Evolutionary conservation across 2,329 filamentous ascomycete genomes (phyloP), one percentile per base, ranked within the genome.

Genomic region (Periconia sp.): DNA sequence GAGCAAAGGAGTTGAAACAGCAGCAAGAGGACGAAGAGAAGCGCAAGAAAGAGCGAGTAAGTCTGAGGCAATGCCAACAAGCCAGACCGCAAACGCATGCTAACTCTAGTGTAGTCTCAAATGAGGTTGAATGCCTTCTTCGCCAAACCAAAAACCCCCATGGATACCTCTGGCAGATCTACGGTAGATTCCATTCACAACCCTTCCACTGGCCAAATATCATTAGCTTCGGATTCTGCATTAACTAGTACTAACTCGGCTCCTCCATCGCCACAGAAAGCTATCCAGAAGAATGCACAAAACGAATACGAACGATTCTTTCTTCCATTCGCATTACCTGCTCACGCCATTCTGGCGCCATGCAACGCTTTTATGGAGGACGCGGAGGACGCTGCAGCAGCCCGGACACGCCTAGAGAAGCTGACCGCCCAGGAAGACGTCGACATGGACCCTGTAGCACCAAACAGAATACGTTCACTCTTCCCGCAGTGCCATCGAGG

Each of bases 271-370:
- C 65, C 60, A 46, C 64, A 68, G 66, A 70, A 65, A 36, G 37
- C 40, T 2, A 51, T 61, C 15, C 52, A 49, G 12, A 59, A 61
- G 35, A 70, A 66, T 40, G 55, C 55, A 8, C 56, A 69, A 17
- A 69, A 67, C 5, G 74, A 77, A 47, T 73, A 75, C 46, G 54
- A 87, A 13, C 84, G 83, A 54, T 75, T 79, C 24, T 97, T 97
- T 60, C 80, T 90, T 22, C 85, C 88, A 0, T 97, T 96, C 67
- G 92, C 87, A 50, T 63, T 94, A 32, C 87, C 89, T 45, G 78
- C 84, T 3, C 80, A 89, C 59, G 87, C 89, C 1, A 81, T 72
- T n/a, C 56, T 96, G 39, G 90, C 91, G 0, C 77, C 79, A 0
- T 55, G 77, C 35, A 75, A 71, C 36, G 48, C 55, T 0, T 61